Conservation (phyloP, 225 moss, liverwort and hornwort genomes). For the Climacium dendroides region DNA sequence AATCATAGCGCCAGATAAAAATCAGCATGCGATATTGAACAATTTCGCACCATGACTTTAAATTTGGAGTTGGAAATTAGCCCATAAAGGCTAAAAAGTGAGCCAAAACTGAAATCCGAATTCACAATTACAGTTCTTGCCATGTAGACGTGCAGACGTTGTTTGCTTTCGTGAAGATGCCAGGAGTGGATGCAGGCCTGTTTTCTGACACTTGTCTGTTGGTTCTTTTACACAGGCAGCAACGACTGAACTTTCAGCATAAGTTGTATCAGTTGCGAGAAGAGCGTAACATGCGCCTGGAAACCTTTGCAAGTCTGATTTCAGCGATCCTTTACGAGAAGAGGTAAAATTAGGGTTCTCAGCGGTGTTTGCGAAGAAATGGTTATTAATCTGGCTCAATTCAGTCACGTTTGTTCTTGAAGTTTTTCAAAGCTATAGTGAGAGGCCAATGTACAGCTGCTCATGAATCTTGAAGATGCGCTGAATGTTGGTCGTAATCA, state of each 20-base stretch:
- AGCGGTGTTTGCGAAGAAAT: background rate
- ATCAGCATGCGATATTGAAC: background rate
- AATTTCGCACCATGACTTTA: background rate
- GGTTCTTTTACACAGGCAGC: background rate
- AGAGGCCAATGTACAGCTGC: constrained; percentile 55
- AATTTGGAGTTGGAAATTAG: background rate
- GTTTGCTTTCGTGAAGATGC: background rate
- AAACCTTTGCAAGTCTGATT: constrained; percentile 64
- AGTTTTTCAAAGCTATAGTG: background rate
- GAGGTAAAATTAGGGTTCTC: constrained; percentile 15
- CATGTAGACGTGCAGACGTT: constrained; percentile 60
- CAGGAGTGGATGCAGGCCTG: background rate
- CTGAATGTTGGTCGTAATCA: constrained; percentile 62
- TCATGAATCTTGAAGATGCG: constrained; percentile 63
- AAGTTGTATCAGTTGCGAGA: constrained; percentile 62
- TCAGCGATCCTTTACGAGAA: constrained; percentile 69
- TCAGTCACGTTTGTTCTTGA: background rate
- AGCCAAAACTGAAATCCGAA: background rate
- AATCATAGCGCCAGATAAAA: background rate
- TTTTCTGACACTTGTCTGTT: background rate
- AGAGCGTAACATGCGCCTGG: constrained; percentile 1
- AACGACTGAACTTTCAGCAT: constrained; percentile 55
- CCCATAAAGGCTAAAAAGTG: background rate
- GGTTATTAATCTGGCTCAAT: background rate
- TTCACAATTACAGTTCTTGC: background rate